Evolutionary conservation across 768 basidiomycete genomes (phyloP).

Genomic region (Lactarius akahatsu): DNA sequence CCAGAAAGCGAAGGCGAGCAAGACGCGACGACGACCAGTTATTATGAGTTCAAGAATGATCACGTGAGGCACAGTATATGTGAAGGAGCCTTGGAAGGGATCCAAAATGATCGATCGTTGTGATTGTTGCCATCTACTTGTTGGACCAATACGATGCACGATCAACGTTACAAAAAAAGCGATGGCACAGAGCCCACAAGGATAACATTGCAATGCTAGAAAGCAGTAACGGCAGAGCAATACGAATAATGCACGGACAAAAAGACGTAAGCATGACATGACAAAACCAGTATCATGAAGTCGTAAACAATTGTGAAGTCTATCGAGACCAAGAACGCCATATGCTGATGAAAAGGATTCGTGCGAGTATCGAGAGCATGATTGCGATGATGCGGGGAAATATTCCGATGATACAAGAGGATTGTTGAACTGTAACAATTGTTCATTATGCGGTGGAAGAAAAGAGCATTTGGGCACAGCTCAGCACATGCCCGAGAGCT

Average conservation of each 20-base stretch:
- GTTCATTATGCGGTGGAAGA: constrained; percentile 17
- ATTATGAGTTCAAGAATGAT: constrained; percentile 6
- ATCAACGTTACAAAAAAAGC: constrained; percentile 23
- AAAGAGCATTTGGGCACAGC: constrained; percentile 1
- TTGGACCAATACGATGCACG: constrained; percentile 7
- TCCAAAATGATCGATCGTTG: constrained; percentile 8
- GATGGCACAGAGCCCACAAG: constrained; percentile 16
- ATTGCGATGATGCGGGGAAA: constrained; percentile 25
- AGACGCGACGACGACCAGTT: neutral
- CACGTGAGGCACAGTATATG: constrained; percentile 1
- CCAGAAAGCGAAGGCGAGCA: neutral
- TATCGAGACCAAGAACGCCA: constrained; percentile 21
- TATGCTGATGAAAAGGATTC: constrained; percentile 22
- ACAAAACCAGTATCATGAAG: constrained; percentile 29
- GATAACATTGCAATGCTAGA: constrained; percentile 24
- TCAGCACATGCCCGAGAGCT: constrained; percentile 28
- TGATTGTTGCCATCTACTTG: constrained; percentile 17
- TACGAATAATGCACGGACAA: constrained; percentile 25
- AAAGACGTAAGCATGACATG: constrained; percentile 26
- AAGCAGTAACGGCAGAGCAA: constrained; percentile 30
- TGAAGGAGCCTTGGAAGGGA: neutral
- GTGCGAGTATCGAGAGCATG: constrained; percentile 26
- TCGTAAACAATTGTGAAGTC: constrained; percentile 25
- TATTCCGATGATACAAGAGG: constrained; percentile 25
- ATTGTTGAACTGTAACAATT: constrained; percentile 9